Base-by-base conservation (phyloP, 2,329 filamentous ascomycete species). In the Saccharata proteae region DNA sequence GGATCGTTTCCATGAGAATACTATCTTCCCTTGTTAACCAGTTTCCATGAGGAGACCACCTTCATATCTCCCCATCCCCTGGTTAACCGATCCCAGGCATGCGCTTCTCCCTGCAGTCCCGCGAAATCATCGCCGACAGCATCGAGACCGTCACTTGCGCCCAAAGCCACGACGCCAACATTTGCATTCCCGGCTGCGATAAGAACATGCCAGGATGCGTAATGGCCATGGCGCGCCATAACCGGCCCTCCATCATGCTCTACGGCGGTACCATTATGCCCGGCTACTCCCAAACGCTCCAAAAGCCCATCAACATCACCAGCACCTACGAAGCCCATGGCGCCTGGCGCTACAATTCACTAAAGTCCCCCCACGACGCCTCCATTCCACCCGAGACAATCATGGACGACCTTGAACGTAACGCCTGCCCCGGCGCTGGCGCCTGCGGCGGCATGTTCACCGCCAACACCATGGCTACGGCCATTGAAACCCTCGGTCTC, bases 131-230 rank as follows among this genome's bases (percentile, higher is more conserved):
- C 43, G 86, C 86, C 40, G 86, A 96, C 59, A 86, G 78, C 43
- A 85, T 94, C 48, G 88, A 96, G 61, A 86, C 82, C 2, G 81
- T 93, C 22, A 94, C 85, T 2, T 88, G 80, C 52, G 88, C 82
- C 4, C 86, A 94, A 53, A 80, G 80, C 44, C 84, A 94, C 56
- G 88, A 94, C 52, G 88, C 85, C 36, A 92, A 86, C 55, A 86
- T 94, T 52, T 77, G 82, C 17, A 88, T 94, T 44, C 85, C 88
- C 0, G 86, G 86, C 8, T 94, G 86, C 54, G 86, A 94, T 62
- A 94, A 94, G 71, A 94, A 94, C 56, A 94, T 94, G 88, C 86
- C 86, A 0, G 86, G 86, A 40, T 79, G 82, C 11, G 67, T 90
- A 40, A 93, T 93, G 77, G 85, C 81, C 1, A 85, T 90, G 49